Percentiles rank a stretch among this genome's conserved stretches.
Evolutionary conservation across 495 filamentous ascomycete genomes (phyloP).

Genomic region (Neurospora tetraspora): DNA sequence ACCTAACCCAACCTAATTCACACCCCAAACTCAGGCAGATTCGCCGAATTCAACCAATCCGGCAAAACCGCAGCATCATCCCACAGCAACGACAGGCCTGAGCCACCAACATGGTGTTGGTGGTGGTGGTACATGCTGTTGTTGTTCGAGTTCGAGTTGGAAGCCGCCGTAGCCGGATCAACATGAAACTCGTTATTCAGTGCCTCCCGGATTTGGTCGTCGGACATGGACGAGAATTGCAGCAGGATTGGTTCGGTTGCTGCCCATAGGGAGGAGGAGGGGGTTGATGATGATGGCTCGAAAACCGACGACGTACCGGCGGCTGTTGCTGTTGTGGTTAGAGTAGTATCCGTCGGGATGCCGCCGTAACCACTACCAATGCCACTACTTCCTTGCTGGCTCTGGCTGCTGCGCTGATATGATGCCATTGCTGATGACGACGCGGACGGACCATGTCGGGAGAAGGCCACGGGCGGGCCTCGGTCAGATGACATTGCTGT

Average conservation of each 20-base stretch:
- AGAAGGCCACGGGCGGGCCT: background rate
- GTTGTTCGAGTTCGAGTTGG: background rate
- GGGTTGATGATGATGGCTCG: background rate
- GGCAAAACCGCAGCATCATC: constrained; percentile 43
- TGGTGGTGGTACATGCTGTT: constrained; percentile 34
- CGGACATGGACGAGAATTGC: constrained; percentile 59
- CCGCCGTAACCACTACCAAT: background rate
- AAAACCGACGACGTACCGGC: background rate
- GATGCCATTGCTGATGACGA: background rate
- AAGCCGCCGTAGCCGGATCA: constrained; percentile 7
- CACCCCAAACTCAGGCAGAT: constrained; percentile 28
- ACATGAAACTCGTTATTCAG: constrained; percentile 48
- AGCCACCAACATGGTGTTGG: background rate
- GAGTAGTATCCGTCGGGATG: constrained; percentile 1
- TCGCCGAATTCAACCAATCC: constrained; percentile 53
- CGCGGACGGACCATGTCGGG: background rate
- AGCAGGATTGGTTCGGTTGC: constrained; percentile 31
- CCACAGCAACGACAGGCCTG: constrained; percentile 10
- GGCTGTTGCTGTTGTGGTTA: too few relatives aligned
- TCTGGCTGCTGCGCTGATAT: constrained; percentile 5
- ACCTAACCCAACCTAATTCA: constrained; percentile 1
- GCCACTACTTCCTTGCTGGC: constrained; percentile 7
- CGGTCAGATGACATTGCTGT: background rate
- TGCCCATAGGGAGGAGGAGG: constrained; percentile 27
- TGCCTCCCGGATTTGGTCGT: constrained; percentile 52